Conservation (phyloP, 768 basidiomycete species). For the Crassisporium funariophilum region DNA sequence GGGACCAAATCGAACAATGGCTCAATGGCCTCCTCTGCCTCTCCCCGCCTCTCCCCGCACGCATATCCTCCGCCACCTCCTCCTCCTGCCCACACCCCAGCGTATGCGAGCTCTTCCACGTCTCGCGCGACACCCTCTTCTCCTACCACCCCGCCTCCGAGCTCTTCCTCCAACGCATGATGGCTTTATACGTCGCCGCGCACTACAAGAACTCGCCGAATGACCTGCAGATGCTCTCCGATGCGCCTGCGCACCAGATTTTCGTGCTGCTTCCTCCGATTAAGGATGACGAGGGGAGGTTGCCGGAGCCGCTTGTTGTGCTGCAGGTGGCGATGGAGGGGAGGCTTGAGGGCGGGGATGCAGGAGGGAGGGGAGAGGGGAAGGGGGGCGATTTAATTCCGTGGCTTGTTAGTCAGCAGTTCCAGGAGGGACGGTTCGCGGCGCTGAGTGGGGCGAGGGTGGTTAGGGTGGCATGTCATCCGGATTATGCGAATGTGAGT, state of each 20-base stretch:
- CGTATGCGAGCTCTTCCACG: slow-evolving; percentile 94
- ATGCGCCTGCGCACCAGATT: slow-evolving; percentile 95
- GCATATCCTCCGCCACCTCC: slow-evolving; percentile 51
- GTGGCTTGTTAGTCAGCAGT: slow-evolving; percentile 93
- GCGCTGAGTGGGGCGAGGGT: slow-evolving; percentile 87
- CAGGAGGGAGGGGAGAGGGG: slow-evolving; percentile 86
- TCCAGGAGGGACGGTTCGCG: slow-evolving; percentile 94
- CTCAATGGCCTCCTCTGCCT: slow-evolving; percentile 88
- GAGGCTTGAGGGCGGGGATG: slow-evolving; percentile 82
- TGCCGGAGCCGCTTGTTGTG: slow-evolving; percentile 95
- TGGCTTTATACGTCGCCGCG: slow-evolving; percentile 95
- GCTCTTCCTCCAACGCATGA: slow-evolving; percentile 96
- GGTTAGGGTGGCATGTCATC: slow-evolving; percentile 93
- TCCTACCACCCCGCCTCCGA: slow-evolving; percentile 98
- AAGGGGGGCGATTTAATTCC: slow-evolving; percentile 96
- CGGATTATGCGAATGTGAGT: slow-evolving; percentile 88
- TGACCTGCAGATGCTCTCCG: slow-evolving; percentile 95
- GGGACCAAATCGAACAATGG: slow-evolving; percentile 94
- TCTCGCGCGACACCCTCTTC: slow-evolving; percentile 95
- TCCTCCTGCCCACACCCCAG: slow-evolving; percentile 89
- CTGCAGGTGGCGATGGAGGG: slow-evolving; percentile 97
- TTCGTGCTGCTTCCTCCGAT: slow-evolving; percentile 95
- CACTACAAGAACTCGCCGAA: slow-evolving; percentile 99
- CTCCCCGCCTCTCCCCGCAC: slow-evolving; percentile 71
- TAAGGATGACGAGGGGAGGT: slow-evolving; percentile 83